A percentile compares a stretch with the other conserved stretches of the same genome.
phyloP scores from a whole-genome alignment of 2,329 filamentous ascomycete species.

The Ambrosiella cleistominuta region DNA sequence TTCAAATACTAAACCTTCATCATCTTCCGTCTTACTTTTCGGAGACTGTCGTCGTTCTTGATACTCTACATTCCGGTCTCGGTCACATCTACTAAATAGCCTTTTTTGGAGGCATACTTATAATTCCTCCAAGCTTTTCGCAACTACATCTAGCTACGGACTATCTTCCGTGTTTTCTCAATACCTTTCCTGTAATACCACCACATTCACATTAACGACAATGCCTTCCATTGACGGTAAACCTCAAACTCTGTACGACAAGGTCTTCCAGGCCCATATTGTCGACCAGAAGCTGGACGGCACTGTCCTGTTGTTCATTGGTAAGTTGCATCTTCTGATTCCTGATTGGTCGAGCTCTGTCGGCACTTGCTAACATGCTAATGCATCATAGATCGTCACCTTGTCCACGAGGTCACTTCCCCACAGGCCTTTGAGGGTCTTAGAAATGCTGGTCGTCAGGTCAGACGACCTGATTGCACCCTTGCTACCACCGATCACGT shows the following conservation, averaged over 20 bases:
- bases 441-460: conserved; percentile 69
- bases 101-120: not conserved
- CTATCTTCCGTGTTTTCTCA: not conserved
- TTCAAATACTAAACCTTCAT: not conserved
- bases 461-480: conserved; percentile 90
- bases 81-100: not conserved
- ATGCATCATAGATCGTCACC: conserved; percentile 54
- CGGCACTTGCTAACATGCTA: not conserved
- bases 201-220: conserved; percentile 20
- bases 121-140: not conserved
- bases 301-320: conserved; percentile 83
- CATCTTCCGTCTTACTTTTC: not conserved
- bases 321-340: conserved; percentile 31
- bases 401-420: conserved; percentile 96
- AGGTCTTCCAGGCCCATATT: conserved; percentile 87
- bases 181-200: not conserved
- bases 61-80: not conserved
- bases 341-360: not conserved
- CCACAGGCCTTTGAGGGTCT: conserved; percentile 97
- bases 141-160: not conserved
- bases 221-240: conserved; percentile 61
- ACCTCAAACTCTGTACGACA: conserved; percentile 86
- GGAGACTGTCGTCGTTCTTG: not conserved
- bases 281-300: conserved; percentile 92
- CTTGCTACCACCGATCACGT: conserved; percentile 93